These are phyloP conservation scores for Russula earlei DNA, from an alignment of 768 basidiomycete genomes.

Conservation along the genomic window DNA sequence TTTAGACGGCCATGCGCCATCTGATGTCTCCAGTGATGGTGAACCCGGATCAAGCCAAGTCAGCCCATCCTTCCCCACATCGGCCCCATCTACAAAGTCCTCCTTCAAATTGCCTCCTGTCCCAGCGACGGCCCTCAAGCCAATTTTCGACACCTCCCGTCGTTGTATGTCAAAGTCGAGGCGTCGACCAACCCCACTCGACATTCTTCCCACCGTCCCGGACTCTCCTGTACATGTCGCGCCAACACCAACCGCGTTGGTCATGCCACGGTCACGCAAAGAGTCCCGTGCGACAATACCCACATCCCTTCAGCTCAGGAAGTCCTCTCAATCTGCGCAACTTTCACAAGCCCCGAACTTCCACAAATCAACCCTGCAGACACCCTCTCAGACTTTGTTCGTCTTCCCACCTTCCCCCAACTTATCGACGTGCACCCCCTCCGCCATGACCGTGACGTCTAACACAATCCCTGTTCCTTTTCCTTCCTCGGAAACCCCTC, in stretches of 20 bases:
- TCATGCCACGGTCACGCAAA: slow-evolving; percentile 36
- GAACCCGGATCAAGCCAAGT: slow-evolving; percentile 9
- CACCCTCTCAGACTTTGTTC: slow-evolving; percentile 77
- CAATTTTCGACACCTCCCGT: slow-evolving; percentile 38
- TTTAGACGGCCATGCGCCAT: slow-evolving; percentile 26
- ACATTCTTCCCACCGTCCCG: slow-evolving; percentile 59
- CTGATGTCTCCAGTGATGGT: slow-evolving; percentile 25
- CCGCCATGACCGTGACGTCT: slow-evolving; percentile 74
- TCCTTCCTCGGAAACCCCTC: slow-evolving; percentile 53
- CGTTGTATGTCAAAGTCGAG: slow-evolving; percentile 35
- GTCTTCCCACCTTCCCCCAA: slow-evolving; percentile 77
- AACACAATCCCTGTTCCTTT: slow-evolving; percentile 44
- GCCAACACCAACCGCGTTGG: slow-evolving; percentile 26
- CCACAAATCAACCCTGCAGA: slow-evolving; percentile 25
- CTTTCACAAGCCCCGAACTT: slow-evolving; percentile 21
- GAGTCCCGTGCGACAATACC: slow-evolving; percentile 46
- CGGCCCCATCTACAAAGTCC: slow-evolving; percentile 14
- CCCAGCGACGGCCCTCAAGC: slow-evolving; percentile 41
- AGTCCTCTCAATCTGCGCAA: slow-evolving; percentile 19
- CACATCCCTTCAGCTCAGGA: slow-evolving; percentile 45
- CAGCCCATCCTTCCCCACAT: not conserved
- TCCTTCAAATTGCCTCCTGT: slow-evolving; percentile 23
- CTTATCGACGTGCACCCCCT: slow-evolving; percentile 51
- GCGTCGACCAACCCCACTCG: slow-evolving; percentile 53
- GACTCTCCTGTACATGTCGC: slow-evolving; percentile 56